Percentiles rank a stretch among this genome's conserved stretches.
Evolutionary conservation across 2,329 filamentous ascomycete species (phyloP).

Genomic region (Rutstroemia sp.): DNA sequence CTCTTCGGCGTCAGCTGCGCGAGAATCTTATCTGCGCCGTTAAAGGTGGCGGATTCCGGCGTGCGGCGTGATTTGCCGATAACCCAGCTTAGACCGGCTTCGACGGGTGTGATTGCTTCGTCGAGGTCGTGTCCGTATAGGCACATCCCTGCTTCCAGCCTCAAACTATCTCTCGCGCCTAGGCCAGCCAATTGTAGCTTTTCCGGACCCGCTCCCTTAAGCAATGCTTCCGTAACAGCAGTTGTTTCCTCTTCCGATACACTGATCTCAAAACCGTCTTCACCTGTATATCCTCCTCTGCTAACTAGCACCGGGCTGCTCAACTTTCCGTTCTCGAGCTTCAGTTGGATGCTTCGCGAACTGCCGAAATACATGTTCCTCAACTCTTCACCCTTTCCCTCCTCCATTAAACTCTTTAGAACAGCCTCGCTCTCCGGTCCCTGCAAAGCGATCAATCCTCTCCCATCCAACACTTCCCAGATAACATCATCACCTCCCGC

Average conservation of each 20-base stretch:
- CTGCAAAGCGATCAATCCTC: slow-evolving; percentile 82
- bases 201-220: slow-evolving; percentile 46
- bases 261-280: slow-evolving; percentile 96
- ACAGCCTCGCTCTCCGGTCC: slow-evolving; percentile 70
- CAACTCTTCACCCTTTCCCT: slow-evolving; percentile 41
- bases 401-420: slow-evolving; percentile 55
- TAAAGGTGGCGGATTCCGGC: slow-evolving; percentile 63
- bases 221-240: slow-evolving; percentile 54
- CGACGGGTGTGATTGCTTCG: slow-evolving; percentile 64
- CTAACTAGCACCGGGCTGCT: slow-evolving; percentile 61
- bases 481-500: slow-evolving; percentile 49
- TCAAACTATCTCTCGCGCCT: slow-evolving; percentile 83
- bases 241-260: slow-evolving; percentile 62
- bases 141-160: slow-evolving; percentile 96
- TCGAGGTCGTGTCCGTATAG: slow-evolving; percentile 98
- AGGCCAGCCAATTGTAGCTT: slow-evolving; percentile 75
- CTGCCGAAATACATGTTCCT: slow-evolving; percentile 75
- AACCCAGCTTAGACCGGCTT: slow-evolving; percentile 67
- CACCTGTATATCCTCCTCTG: slow-evolving; percentile 90
- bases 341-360: slow-evolving; percentile 58
- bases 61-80: slow-evolving; percentile 63
- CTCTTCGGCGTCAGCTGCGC: slow-evolving; percentile 66
- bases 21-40: slow-evolving; percentile 73
- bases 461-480: slow-evolving; percentile 64
- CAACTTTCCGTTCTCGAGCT: slow-evolving; percentile 43